phyloP scores from a whole-genome alignment of 2,329 filamentous ascomycete genomes.

The Curvularia sp. region DNA sequence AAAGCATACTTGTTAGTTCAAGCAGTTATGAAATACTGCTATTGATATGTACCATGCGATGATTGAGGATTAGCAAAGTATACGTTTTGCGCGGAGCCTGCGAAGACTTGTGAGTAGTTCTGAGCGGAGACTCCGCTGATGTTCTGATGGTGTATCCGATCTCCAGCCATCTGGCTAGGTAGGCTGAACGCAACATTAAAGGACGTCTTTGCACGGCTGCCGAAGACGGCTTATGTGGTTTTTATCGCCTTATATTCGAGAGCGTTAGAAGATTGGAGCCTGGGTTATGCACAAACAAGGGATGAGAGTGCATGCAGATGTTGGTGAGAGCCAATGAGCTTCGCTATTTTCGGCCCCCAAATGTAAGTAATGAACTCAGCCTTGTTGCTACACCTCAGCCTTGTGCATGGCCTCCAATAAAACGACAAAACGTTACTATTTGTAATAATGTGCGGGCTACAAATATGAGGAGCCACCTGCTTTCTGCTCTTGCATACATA shows the following conservation, averaged over 20 bases:
- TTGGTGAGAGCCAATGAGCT: background rate
- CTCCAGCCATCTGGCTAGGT: background rate
- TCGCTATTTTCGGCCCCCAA: background rate
- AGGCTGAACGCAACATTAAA: background rate
- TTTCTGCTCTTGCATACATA: background rate
- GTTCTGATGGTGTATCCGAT: background rate
- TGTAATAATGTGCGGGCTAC: background rate
- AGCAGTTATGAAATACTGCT: background rate
- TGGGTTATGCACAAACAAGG: background rate
- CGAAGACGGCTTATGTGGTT: background rate
- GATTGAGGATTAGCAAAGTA: background rate
- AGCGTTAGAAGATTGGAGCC: background rate
- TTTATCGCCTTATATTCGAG: background rate
- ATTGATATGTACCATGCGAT: background rate
- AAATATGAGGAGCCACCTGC: background rate
- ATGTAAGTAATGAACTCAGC: background rate
- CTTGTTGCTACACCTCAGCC: too few relatives aligned
- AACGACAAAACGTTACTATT: too few relatives aligned
- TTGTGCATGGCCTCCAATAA: too few relatives aligned
- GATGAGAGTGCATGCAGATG: background rate
- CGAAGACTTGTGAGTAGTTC: too few relatives aligned
- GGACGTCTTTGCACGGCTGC: background rate
- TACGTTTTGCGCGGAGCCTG: background rate
- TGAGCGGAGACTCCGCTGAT: background rate
- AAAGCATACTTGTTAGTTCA: background rate